Percentiles rank a stretch among this genome's conserved stretches.
phyloP scores from a whole-genome alignment of 192 early-diverging fungal genomes.

The Allomyces macrogynus region DNA sequence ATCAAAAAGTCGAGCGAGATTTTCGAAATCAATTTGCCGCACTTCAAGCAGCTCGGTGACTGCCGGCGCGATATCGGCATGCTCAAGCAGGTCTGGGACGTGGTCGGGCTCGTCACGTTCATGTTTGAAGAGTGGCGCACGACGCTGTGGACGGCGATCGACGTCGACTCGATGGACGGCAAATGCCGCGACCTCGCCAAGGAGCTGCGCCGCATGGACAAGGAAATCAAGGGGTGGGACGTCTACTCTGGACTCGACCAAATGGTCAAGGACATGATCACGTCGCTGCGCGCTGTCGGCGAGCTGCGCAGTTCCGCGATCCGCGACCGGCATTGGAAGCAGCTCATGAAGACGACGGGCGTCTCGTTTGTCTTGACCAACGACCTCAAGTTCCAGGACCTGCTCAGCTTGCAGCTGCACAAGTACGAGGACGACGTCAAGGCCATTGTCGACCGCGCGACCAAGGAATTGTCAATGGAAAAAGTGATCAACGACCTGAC shows the following conservation, averaged over 20 bases:
- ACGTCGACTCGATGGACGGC: conserved; percentile 72
- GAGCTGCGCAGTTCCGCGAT: conserved; percentile 92
- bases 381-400: conserved; percentile 78
- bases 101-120: conserved; percentile 65
- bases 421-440: conserved; percentile 64
- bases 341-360: conserved; percentile 65
- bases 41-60: conserved; percentile 51
- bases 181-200: conserved; percentile 59
- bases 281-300: conserved; percentile 53
- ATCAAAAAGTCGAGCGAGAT: conserved; percentile 37
- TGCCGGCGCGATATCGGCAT: conserved; percentile 80
- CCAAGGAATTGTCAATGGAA: conserved; percentile 98
- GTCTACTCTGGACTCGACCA: conserved; percentile 88
- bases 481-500: conserved; percentile 82
- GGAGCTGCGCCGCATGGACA: conserved; percentile 76
- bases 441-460: conserved; percentile 76
- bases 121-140: conserved; percentile 68
- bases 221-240: conserved; percentile 86
- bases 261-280: conserved; percentile 52
- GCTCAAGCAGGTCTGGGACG: conserved; percentile 79
- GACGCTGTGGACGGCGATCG: conserved; percentile 62
- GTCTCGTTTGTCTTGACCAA: conserved; percentile 41
- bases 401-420: conserved; percentile 84
- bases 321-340: conserved; percentile 91
- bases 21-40: conserved; percentile 38